These are phyloP conservation scores for Tolypocladium sp. DNA, from an alignment of 2,329 filamentous ascomycete genomes.

Conservation along the genomic window DNA sequence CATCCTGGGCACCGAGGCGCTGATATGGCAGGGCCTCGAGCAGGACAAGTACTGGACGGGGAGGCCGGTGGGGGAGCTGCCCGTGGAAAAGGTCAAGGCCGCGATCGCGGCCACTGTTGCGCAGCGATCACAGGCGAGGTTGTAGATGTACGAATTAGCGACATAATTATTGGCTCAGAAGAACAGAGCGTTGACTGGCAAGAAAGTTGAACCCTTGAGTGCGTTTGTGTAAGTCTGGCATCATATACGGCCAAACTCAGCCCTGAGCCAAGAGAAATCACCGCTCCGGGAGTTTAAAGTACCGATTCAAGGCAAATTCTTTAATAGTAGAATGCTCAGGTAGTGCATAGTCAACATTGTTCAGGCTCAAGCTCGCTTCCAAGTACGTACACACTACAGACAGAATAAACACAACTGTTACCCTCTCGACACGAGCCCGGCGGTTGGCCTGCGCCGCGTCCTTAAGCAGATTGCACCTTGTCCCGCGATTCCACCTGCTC, in stretches of 20 bases:
- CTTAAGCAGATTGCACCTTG: neutral
- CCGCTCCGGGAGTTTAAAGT: too few species aligned
- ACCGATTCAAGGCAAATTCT: too few species aligned
- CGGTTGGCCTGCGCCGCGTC: neutral
- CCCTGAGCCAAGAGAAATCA: too few species aligned
- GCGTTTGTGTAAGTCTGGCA: neutral
- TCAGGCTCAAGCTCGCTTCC: neutral
- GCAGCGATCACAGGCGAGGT: slow-evolving; percentile 16
- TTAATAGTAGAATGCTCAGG: too few species aligned
- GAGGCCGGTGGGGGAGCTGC: slow-evolving; percentile 45
- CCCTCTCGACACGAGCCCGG: neutral
- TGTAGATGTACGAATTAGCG: slow-evolving; percentile 5
- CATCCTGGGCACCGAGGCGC: slow-evolving; percentile 64
- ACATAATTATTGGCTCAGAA: neutral
- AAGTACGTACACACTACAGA: neutral
- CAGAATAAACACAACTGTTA: neutral
- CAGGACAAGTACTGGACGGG: slow-evolving; percentile 61
- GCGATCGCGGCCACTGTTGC: slow-evolving; percentile 34
- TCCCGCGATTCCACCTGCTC: slow-evolving; percentile 14
- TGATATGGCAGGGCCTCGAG: slow-evolving; percentile 71
- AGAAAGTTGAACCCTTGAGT: neutral
- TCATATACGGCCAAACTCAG: too few species aligned
- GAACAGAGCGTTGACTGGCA: too few species aligned
- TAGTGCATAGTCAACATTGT: neutral
- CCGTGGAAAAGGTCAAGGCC: slow-evolving; percentile 49